Percentiles rank a stretch among this genome's conserved stretches.
Conservation (phyloP, 2,329 filamentous ascomycete genomes). For the Paraphaeosphaeria sporulosa region DNA sequence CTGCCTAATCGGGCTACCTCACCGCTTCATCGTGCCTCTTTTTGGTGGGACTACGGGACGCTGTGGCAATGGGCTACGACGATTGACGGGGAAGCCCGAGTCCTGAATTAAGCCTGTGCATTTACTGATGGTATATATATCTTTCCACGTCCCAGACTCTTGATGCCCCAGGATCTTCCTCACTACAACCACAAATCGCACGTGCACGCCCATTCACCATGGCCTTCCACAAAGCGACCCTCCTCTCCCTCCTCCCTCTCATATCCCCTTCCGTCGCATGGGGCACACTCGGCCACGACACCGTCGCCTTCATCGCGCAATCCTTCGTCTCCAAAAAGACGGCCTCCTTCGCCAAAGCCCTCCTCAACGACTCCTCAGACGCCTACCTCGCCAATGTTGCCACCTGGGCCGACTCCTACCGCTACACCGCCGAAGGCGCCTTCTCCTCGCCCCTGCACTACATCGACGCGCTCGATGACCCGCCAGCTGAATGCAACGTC, state of each 20-base stretch:
- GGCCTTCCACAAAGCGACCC: conserved; percentile 29
- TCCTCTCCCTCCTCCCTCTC: conserved; percentile 35
- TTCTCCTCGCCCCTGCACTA: conserved; percentile 60
- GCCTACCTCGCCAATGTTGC: conserved; percentile 61
- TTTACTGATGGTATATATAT: not conserved
- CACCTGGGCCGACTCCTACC: conserved; percentile 63
- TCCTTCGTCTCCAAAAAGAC: conserved; percentile 55
- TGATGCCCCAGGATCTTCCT: not conserved
- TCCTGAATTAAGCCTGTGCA: conserved; percentile 16
- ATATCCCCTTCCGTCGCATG: conserved; percentile 51
- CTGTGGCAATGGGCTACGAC: conserved; percentile 9
- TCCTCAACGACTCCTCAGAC: conserved; percentile 54
- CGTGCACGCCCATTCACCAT: conserved; percentile 24
- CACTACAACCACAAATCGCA: not conserved
- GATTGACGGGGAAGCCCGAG: conserved; percentile 41
- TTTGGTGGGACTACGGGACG: conserved; percentile 25
- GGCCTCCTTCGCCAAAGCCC: conserved; percentile 52
- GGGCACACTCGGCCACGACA: conserved; percentile 63
- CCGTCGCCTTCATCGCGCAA: conserved; percentile 63
- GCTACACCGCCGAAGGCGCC: conserved; percentile 55
- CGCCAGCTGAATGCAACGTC: conserved; percentile 57
- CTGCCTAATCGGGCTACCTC: conserved; percentile 38
- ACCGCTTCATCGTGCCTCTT: conserved; percentile 27
- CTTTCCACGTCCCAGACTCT: not conserved
- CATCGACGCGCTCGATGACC: conserved; percentile 60